These are phyloP conservation scores for Aureobasidium sp. DNA, from an alignment of 2,329 filamentous ascomycete genomes.

Conservation along the genomic window DNA sequence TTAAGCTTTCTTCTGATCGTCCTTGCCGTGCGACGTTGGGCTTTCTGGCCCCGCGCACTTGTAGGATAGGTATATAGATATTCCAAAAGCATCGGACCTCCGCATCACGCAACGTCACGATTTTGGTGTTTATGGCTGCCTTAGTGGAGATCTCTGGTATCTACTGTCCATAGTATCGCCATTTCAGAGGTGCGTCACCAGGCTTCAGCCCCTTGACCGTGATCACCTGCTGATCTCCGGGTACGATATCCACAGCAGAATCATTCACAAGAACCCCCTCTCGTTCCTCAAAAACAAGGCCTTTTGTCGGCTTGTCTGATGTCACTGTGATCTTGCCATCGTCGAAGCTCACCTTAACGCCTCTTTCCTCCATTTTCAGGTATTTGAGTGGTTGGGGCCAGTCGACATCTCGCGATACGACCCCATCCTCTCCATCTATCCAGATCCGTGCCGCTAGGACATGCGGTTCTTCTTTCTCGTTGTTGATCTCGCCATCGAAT, in stretches of 20 bases:
- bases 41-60: neutral
- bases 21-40: neutral
- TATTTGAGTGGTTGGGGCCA: conserved; percentile 58
- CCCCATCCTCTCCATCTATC: conserved; percentile 36
- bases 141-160: neutral
- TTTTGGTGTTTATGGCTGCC: too few relatives aligned
- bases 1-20: conserved; percentile 2
- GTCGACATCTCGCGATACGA: conserved; percentile 50
- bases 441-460: conserved; percentile 48
- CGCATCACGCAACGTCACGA: neutral
- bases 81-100: neutral
- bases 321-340: conserved; percentile 40
- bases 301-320: conserved; percentile 49
- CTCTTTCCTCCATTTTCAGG: conserved; percentile 46
- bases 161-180: conserved; percentile 38
- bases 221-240: conserved; percentile 49
- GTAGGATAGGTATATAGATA: too few relatives aligned
- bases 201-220: conserved; percentile 35
- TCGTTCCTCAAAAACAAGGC: conserved; percentile 53
- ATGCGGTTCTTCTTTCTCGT: conserved; percentile 46
- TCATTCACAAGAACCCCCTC: conserved; percentile 48
- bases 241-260: conserved; percentile 51
- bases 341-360: conserved; percentile 36
- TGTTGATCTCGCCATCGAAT: conserved; percentile 45
- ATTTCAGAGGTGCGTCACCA: conserved; percentile 34